Percentiles rank a stretch among this genome's conserved stretches.
Conservation (phyloP, 2,329 filamentous ascomycete genomes). For the Fusarium sacchari region DNA sequence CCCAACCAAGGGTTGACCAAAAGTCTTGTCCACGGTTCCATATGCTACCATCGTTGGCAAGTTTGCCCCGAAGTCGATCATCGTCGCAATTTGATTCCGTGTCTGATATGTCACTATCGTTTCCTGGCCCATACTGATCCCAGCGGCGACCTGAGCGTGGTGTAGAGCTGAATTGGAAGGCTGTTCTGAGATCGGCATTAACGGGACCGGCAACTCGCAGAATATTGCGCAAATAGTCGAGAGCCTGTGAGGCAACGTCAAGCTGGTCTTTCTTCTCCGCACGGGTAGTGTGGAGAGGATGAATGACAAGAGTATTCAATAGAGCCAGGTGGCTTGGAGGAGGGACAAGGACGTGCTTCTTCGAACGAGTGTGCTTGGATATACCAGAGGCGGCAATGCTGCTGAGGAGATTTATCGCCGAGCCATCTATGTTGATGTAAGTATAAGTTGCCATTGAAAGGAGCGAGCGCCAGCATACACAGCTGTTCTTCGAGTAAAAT, state of each 20-base stretch:
- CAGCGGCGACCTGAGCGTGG: constrained; percentile 46
- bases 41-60: constrained; percentile 73
- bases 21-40: constrained; percentile 86
- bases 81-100: constrained; percentile 57
- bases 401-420: constrained; percentile 71
- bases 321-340: constrained; percentile 79
- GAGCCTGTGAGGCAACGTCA: constrained; percentile 71
- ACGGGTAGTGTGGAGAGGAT: constrained; percentile 82
- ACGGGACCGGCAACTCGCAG: constrained; percentile 73
- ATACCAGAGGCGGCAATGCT: constrained; percentile 68
- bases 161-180: constrained; percentile 72
- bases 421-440: constrained; percentile 40
- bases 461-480: constrained; percentile 56
- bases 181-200: constrained; percentile 74
- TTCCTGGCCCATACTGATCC: constrained; percentile 53
- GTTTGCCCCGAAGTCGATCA: constrained; percentile 64
- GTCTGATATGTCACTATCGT: constrained; percentile 55
- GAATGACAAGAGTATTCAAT: constrained; percentile 82
- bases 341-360: constrained; percentile 68
- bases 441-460: neutral
- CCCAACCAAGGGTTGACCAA: constrained; percentile 91
- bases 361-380: constrained; percentile 42
- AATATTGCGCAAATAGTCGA: constrained; percentile 76
- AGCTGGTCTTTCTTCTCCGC: constrained; percentile 68
- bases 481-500: constrained; percentile 82